Percentiles rank a stretch among this genome's conserved stretches.
Conservation (phyloP, 352 stramenopile genomes). For the Phytophthora idaei region DNA sequence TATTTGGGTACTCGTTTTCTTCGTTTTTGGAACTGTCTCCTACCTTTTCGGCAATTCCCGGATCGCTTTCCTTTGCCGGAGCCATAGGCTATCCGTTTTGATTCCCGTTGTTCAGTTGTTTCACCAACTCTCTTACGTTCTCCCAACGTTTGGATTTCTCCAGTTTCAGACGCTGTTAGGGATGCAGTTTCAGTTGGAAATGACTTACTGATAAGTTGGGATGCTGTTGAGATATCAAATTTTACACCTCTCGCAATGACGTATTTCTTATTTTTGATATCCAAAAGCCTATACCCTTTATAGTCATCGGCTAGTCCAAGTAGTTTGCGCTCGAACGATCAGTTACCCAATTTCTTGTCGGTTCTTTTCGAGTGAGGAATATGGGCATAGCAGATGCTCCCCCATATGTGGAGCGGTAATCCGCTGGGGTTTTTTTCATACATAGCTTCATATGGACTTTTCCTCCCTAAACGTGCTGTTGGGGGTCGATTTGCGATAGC, state of each 20-base stretch:
- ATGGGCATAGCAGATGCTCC: constrained; percentile 2
- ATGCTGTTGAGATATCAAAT: background rate
- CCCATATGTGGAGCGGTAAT: background rate
- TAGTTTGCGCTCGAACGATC: constrained; percentile 9
- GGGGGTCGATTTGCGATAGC: background rate
- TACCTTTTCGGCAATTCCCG: too few relatives aligned
- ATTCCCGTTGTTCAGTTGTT: too few relatives aligned
- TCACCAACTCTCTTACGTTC: too few relatives aligned
- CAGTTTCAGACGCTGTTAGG: background rate
- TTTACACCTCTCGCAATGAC: constrained; percentile 13
- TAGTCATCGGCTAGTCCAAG: background rate
- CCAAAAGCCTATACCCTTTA: constrained; percentile 16
- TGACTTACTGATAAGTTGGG: background rate
- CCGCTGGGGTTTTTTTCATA: background rate
- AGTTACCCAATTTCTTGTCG: constrained; percentile 4
- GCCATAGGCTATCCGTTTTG: too few relatives aligned
- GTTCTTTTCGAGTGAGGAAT: constrained; percentile 10
- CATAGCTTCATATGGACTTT: background rate
- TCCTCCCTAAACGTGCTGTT: background rate
- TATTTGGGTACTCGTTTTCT: too few relatives aligned
- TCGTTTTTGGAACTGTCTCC: too few relatives aligned
- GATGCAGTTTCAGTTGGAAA: background rate
- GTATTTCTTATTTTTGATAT: constrained; percentile 12
- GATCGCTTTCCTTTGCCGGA: too few relatives aligned
- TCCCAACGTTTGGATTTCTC: background rate